Conservation (phyloP, 441 rosid genomes). For the Metrosideros polymorpha region DNA sequence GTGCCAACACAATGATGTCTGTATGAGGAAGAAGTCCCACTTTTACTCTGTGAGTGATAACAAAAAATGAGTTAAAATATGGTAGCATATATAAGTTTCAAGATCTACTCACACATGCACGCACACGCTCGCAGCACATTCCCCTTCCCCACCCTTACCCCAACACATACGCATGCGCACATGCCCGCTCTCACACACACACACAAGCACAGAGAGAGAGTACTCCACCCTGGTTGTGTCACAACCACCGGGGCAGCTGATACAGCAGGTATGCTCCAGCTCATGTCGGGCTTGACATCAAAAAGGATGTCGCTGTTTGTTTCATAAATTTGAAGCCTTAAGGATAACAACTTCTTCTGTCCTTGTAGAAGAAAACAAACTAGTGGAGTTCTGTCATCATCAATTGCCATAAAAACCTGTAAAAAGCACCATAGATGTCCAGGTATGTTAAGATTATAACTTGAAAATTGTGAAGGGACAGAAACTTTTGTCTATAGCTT, state of each 20-base stretch:
- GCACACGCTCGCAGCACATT: not conserved
- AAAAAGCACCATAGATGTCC: not conserved
- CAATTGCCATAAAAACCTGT: conserved; percentile 92
- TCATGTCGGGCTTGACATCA: conserved; percentile 81
- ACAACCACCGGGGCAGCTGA: conserved; percentile 86
- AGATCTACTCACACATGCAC: not conserved
- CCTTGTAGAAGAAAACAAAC: conserved; percentile 88
- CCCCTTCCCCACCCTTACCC: not conserved
- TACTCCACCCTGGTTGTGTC: conserved; percentile 71
- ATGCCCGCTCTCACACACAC: not conserved
- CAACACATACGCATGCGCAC: not conserved
- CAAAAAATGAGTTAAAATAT: not conserved
- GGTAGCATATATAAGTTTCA: not conserved
- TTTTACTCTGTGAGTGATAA: conserved; percentile 42
- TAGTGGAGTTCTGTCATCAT: conserved; percentile 68
- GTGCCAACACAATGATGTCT: conserved; percentile 79
- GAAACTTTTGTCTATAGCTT: not conserved
- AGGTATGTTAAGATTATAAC: not conserved
- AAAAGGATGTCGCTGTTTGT: conserved; percentile 65
- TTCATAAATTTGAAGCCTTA: conserved; percentile 84
- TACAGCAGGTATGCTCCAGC: conserved; percentile 91
- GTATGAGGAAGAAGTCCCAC: conserved; percentile 58
- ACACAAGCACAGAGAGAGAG: not conserved
- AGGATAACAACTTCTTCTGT: conserved; percentile 80
- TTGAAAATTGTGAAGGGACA: not conserved